Evolutionary conservation across 2,329 filamentous ascomycete species (phyloP).

Genomic region (Penicillium brevicompactum): DNA sequence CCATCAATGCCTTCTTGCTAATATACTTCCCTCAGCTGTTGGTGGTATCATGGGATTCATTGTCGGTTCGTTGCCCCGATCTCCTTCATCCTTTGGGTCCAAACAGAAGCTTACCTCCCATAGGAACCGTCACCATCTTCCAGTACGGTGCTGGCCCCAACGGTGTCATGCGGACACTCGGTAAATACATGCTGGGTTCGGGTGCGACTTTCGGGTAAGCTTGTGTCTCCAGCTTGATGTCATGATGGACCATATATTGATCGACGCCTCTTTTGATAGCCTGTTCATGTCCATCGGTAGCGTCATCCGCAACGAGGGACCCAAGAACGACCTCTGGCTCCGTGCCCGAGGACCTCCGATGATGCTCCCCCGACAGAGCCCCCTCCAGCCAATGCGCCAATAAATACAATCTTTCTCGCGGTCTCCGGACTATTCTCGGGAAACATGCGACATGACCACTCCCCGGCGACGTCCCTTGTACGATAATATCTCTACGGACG

Average conservation of each 20-base stretch:
- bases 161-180: constrained; percentile 89
- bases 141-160: constrained; percentile 91
- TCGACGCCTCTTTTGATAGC: constrained; percentile 36
- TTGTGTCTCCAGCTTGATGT: neutral
- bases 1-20: constrained; percentile 12
- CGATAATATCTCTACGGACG: constrained; percentile 29
- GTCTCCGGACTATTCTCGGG: constrained; percentile 11
- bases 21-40: constrained; percentile 65
- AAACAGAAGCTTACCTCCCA: constrained; percentile 2
- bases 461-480: constrained; percentile 30
- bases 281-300: constrained; percentile 99
- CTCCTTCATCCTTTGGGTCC: neutral
- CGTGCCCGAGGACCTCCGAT: constrained; percentile 74
- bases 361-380: constrained; percentile 57
- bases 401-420: constrained; percentile 17
- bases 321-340: constrained; percentile 74
- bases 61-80: constrained; percentile 66
- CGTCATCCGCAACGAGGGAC: constrained; percentile 89
- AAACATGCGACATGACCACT: constrained; percentile 26
- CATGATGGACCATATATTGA: neutral
- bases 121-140: constrained; percentile 91
- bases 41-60: constrained; percentile 97
- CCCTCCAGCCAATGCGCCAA: constrained; percentile 35
- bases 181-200: constrained; percentile 95
- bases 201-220: constrained; percentile 92